Percentiles rank a stretch among this genome's conserved stretches.
Conservation (phyloP, 768 basidiomycete genomes). For the Boletus rubroflammeus region DNA sequence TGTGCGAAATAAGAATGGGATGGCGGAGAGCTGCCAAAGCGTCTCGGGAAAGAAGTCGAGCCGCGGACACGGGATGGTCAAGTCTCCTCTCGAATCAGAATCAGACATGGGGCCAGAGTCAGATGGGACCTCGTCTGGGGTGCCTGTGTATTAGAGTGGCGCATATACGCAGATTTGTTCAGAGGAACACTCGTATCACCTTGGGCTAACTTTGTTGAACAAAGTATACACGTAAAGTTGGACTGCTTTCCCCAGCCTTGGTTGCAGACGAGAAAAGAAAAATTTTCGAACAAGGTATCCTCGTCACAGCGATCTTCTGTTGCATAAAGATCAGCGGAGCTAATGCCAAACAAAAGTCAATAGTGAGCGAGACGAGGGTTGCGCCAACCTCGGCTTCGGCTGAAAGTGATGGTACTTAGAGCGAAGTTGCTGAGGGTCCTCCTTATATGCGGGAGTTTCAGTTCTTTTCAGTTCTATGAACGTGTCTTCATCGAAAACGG, state of each 20-base stretch:
- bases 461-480: neutral
- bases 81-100: neutral
- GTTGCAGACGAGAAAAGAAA: slow-evolving; percentile 14
- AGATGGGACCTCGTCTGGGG: slow-evolving; percentile 3
- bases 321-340: neutral
- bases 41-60: slow-evolving; percentile 14
- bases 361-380: neutral
- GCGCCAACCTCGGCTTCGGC: slow-evolving; percentile 15
- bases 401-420: neutral
- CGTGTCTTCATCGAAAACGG: slow-evolving; percentile 12
- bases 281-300: neutral
- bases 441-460: slow-evolving; percentile 15
- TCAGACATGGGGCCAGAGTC: neutral
- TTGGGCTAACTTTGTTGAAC: slow-evolving; percentile 12
- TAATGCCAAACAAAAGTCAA: slow-evolving; percentile 16
- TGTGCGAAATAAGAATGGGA: slow-evolving; percentile 29
- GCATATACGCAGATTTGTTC: slow-evolving; percentile 16
- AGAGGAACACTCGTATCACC: slow-evolving; percentile 17
- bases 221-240: slow-evolving; percentile 22
- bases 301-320: neutral
- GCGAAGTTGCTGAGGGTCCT: neutral
- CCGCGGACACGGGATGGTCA: neutral
- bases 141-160: slow-evolving; percentile 15
- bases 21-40: slow-evolving; percentile 28
- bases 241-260: slow-evolving; percentile 9